These are phyloP conservation scores for Penicillium samsonianum DNA, from an alignment of 495 filamentous ascomycete genomes.

Conservation along the genomic window DNA sequence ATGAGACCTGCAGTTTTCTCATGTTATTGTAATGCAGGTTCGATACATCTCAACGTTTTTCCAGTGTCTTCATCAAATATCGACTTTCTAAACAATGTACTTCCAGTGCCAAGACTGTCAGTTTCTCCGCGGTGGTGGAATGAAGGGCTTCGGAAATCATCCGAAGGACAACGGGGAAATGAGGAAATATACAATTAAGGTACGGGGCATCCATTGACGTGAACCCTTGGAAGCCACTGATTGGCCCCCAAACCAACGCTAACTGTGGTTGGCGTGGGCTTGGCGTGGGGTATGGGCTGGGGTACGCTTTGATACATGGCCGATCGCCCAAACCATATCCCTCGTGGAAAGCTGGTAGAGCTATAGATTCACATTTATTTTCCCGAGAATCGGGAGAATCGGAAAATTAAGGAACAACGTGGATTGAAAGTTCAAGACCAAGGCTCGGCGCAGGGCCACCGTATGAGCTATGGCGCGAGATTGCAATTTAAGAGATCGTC, in stretches of 20 bases:
- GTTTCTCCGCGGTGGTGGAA: background rate
- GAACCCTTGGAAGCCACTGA: too few species aligned
- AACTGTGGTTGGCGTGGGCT: too few species aligned
- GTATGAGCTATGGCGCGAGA: conserved; percentile 3
- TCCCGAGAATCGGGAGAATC: conserved; percentile 1
- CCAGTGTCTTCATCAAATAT: background rate
- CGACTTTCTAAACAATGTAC: background rate
- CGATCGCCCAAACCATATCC: too few species aligned
- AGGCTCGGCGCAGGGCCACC: background rate
- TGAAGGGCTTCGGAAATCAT: background rate
- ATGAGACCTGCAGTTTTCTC: background rate
- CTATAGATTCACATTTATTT: background rate
- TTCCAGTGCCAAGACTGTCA: background rate
- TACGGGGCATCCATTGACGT: background rate
- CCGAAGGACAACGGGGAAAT: background rate
- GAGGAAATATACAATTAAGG: conserved; percentile 4
- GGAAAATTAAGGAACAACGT: conserved; percentile 3
- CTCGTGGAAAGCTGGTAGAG: too few species aligned
- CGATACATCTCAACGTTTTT: background rate
- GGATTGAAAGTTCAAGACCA: background rate
- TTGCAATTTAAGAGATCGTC: background rate
- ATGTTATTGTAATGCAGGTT: background rate
- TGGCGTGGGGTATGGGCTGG: too few species aligned
- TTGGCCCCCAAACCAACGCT: too few species aligned
- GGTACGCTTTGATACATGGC: too few species aligned